phyloP scores from a whole-genome alignment of 75 land plant species.

The Pinus tabuliformis region DNA sequence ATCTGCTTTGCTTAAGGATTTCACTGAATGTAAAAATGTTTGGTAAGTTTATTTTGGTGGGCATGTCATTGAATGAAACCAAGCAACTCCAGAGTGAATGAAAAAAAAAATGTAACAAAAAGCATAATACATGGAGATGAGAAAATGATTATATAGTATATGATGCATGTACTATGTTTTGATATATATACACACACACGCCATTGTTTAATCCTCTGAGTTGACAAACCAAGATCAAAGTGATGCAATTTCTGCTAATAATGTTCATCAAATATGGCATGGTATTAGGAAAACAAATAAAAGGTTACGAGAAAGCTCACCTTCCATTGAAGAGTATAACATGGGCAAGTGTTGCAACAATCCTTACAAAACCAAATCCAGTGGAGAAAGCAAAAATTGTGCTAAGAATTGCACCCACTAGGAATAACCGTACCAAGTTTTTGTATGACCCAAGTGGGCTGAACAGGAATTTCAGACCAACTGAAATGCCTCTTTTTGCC shows the following conservation, averaged over 20 bases:
- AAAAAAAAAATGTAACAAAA: neutral
- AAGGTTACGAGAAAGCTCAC: slow-evolving; percentile 1
- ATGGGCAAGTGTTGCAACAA: slow-evolving; percentile 31
- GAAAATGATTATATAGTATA: neutral
- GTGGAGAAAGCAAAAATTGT: slow-evolving; percentile 29
- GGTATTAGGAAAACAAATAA: neutral
- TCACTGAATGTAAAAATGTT: slow-evolving; percentile 12
- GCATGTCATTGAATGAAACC: neutral
- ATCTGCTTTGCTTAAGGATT: slow-evolving; percentile 18
- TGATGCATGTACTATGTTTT: neutral
- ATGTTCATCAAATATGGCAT: neutral
- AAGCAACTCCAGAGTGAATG: neutral
- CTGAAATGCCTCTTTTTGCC: slow-evolving; percentile 26
- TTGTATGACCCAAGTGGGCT: slow-evolving; percentile 19
- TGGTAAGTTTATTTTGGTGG: neutral
- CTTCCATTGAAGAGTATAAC: slow-evolving; percentile 32
- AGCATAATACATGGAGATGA: no score
- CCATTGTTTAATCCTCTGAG: neutral
- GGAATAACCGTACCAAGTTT: neutral
- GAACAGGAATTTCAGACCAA: slow-evolving; percentile 50
- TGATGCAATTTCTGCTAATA: neutral
- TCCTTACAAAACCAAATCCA: slow-evolving; percentile 31
- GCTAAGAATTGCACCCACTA: slow-evolving; percentile 8
- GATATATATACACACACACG: neutral
- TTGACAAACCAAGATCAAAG: neutral